A percentile compares a stretch with the other conserved stretches of the same genome.
Evolutionary conservation across 495 filamentous ascomycete genomes (phyloP).

Genomic region (Neurospora sp.): DNA sequence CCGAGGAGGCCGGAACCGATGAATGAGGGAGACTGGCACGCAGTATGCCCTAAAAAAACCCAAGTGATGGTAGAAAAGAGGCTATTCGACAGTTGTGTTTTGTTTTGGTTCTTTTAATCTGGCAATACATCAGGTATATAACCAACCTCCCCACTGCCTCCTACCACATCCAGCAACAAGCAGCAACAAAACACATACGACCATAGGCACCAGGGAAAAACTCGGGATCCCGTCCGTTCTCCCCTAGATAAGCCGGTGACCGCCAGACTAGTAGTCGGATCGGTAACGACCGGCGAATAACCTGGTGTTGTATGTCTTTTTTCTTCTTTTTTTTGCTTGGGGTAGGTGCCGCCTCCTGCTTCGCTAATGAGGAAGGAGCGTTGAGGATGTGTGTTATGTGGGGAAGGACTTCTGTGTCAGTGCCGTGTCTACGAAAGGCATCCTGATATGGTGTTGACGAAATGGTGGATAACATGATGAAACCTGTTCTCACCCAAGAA

Average conservation of each 20-base stretch:
- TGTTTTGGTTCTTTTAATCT: too few species aligned
- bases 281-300: conserved; percentile 29
- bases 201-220: neutral
- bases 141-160: neutral
- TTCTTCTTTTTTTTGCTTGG: neutral
- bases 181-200: neutral
- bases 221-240: too few species aligned
- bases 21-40: neutral
- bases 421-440: too few species aligned
- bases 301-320: neutral
- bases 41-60: neutral
- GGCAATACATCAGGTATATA: neutral
- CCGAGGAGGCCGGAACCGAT: neutral
- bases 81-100: neutral
- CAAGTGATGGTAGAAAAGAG: neutral
- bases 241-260: too few species aligned
- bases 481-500: too few species aligned
- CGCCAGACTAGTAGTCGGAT: conserved; percentile 31
- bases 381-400: neutral
- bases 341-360: neutral
- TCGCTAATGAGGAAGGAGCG: neutral
- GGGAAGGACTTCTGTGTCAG: neutral
- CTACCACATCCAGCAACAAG: neutral
- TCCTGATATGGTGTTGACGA: too few species aligned
- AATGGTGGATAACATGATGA: too few species aligned